Evolutionary conservation across 768 basidiomycete species (phyloP), one percentile per base, ranked within the genome.

Genomic region (Clitopilus passeckerianus): DNA sequence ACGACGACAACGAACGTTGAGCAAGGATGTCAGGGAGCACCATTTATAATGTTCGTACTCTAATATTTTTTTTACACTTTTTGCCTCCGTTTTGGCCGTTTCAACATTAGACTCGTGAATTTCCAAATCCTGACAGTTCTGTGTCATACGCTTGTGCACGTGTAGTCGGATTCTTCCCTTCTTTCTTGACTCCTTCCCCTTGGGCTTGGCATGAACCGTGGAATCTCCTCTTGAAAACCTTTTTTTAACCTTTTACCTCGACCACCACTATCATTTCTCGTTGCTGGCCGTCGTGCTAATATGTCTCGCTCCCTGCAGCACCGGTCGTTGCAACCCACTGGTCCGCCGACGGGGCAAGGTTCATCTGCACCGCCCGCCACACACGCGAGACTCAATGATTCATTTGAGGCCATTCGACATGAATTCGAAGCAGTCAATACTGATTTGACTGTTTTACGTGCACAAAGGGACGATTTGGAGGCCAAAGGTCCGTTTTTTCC

Each of bases 391-490:
- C 73, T 94, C 61, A 83, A 83, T 56, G 92, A 94, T 59, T 80
- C 86, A 41, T 82, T 96, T 61, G 93, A 94, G 54, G 75, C 79
- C 60, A 85, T 96, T 67, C 80, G 87, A 60, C 82, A 84, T 56
- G 95, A 96, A 75, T 93, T 91, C 68, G 93, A 95, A 50, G 75
- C 75, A 60, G 75, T 95, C 61, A 73, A 83, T 8, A 74, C 78
- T 50, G 93, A 95, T 68, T 75, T 89, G 54, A 75, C 72, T 18
- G 66, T 80, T 10, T 77, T 90, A 63, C 81, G 92, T 55, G 80
- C 76, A n/a, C 91, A 96, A 75, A 77, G 93, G 43, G 95, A 97
- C 67, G 96, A 98, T 60, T 91, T 87, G 68, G 95, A 98, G 74
- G 79, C 77, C 2, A 94, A 94, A 79, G 85, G 96, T 95, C 63